These are phyloP conservation scores for Hypoxylon sp. DNA, from an alignment of 2,329 filamentous ascomycete species.

Conservation along the genomic window DNA sequence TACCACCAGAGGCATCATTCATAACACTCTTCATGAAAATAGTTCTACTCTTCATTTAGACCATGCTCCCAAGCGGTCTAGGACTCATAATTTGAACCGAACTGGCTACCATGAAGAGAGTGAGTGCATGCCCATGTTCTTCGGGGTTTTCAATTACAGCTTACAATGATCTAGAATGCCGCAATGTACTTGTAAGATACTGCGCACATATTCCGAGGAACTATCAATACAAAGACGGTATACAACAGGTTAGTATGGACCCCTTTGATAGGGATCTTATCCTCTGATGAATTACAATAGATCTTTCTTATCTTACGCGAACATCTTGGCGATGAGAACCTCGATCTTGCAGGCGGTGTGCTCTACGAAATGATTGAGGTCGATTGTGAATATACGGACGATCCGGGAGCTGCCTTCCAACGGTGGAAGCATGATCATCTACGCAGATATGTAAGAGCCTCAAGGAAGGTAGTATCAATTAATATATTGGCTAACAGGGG, in stretches of 20 bases:
- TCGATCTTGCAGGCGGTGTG: slow-evolving; percentile 62
- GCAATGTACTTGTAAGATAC: slow-evolving; percentile 62
- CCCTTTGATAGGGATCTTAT: neutral
- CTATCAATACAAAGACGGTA: slow-evolving; percentile 63
- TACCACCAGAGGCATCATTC: slow-evolving; percentile 3
- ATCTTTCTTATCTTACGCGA: slow-evolving; percentile 61
- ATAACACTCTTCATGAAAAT: neutral
- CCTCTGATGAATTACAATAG: slow-evolving; percentile 47
- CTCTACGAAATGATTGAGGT: slow-evolving; percentile 65
- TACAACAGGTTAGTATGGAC: slow-evolving; percentile 56
- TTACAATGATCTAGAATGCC: slow-evolving; percentile 57
- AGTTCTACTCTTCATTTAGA: slow-evolving; percentile 10
- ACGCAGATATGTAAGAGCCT: slow-evolving; percentile 58
- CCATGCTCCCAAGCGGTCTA: slow-evolving; percentile 43
- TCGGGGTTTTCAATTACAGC: neutral
- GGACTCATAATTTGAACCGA: slow-evolving; percentile 46
- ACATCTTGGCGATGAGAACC: slow-evolving; percentile 62
- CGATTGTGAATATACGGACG: slow-evolving; percentile 62
- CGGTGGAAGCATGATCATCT: slow-evolving; percentile 63
- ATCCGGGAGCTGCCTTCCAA: slow-evolving; percentile 63
- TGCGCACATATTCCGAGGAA: slow-evolving; percentile 63
- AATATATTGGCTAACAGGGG: slow-evolving; percentile 22
- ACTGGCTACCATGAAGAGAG: slow-evolving; percentile 52
- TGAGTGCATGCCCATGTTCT: slow-evolving; percentile 33
- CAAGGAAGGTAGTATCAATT: neutral